A percentile compares a stretch with the other conserved stretches of the same genome.
Evolutionary conservation across 148 eudicot genomes (phyloP).

Genomic region (Polygonum aviculare): DNA sequence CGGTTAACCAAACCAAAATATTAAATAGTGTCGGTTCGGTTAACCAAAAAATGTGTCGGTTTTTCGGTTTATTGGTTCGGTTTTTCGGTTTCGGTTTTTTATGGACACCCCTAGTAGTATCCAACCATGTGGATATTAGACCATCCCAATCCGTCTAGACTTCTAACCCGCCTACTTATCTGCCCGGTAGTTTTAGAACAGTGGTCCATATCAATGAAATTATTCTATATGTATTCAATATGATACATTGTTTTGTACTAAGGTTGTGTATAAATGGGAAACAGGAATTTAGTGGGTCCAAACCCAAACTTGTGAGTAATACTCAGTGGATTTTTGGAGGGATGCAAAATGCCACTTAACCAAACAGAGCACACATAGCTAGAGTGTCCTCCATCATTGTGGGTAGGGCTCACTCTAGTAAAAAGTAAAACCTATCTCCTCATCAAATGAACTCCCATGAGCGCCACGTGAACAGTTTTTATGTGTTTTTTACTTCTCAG

Average conservation of each 20-base stretch:
- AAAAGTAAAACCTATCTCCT: too few species aligned
- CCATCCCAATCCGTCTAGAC: too few species aligned
- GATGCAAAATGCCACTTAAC: conserved; percentile 8
- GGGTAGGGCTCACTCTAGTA: not conserved
- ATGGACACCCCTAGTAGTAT: too few species aligned
- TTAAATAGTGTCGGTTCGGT: too few species aligned
- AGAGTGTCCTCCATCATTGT: not conserved
- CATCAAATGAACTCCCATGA: not conserved
- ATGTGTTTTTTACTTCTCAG: not conserved
- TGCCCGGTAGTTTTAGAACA: too few species aligned
- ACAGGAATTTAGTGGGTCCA: not conserved
- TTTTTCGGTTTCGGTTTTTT: too few species aligned
- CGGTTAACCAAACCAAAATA: too few species aligned
- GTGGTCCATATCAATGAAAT: not conserved
- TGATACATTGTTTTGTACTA: not conserved
- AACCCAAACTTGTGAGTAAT: conserved; percentile 4
- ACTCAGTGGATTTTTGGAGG: conserved; percentile 11
- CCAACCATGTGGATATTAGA: too few species aligned
- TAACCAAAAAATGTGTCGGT: too few species aligned
- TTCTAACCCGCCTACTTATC: too few species aligned
- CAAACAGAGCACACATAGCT: not conserved
- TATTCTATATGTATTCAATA: not conserved
- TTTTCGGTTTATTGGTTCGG: too few species aligned
- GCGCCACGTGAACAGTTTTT: conserved; percentile 4
- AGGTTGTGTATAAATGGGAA: not conserved